These are phyloP conservation scores for Eimeria acervulina DNA, from an alignment of 169 alveolate genomes.

Conservation along the genomic window DNA sequence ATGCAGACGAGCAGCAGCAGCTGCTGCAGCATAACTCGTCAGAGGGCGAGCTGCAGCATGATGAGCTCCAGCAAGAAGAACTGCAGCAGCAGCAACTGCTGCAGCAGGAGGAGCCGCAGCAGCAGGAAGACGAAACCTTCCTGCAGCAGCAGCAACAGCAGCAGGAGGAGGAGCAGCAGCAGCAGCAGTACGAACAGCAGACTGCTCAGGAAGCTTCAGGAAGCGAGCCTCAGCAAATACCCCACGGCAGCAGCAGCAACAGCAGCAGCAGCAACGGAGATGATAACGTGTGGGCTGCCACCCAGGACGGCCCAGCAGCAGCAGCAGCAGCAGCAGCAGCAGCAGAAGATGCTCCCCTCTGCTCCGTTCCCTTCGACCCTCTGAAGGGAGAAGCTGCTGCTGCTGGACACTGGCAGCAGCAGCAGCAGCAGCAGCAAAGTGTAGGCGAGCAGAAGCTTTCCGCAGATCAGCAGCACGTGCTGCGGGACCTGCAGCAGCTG, in stretches of 20 bases:
- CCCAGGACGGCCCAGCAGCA: not conserved
- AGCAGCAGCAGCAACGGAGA: too few relatives aligned
- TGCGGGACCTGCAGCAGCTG: slow-evolving; percentile 34
- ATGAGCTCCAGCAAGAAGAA: slow-evolving; percentile 17
- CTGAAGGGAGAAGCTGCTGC: slow-evolving; percentile 4
- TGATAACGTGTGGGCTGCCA: not conserved
- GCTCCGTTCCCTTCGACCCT: not conserved
- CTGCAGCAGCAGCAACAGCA: slow-evolving; percentile 56
- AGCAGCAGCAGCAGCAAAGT: slow-evolving; percentile 22
- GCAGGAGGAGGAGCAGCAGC: too few relatives aligned
- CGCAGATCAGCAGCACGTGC: slow-evolving; percentile 21
- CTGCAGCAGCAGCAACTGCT: not conserved
- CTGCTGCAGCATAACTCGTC: not conserved
- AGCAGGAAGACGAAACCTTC: not conserved
- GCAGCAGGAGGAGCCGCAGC: not conserved
- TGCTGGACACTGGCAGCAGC: slow-evolving; percentile 26
- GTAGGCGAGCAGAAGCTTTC: not conserved
- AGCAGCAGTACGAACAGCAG: not conserved
- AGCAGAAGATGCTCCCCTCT: not conserved
- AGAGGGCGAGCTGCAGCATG: slow-evolving; percentile 24
- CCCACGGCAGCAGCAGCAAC: not conserved
- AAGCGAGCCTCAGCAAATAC: not conserved
- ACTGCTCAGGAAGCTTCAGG: not conserved
- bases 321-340: slow-evolving; percentile 29
- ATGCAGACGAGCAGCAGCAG: not conserved